phyloP scores from a whole-genome alignment of 495 filamentous ascomycete genomes.

The Cercophora samala region DNA sequence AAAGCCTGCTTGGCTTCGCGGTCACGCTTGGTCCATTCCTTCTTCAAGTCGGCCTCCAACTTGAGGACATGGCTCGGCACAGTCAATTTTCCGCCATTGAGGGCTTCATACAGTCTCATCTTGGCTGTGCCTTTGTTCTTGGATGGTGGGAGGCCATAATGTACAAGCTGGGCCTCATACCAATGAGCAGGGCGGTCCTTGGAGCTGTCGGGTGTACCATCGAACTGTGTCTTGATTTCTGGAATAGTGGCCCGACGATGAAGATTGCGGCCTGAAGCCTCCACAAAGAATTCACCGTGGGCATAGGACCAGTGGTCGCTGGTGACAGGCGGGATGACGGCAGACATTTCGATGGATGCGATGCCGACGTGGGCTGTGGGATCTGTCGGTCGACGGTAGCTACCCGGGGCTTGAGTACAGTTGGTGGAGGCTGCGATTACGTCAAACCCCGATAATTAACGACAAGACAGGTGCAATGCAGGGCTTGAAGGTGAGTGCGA shows the following conservation, averaged over 20 bases:
- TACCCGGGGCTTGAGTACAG: background rate
- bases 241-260: conserved; percentile 49
- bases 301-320: conserved; percentile 22
- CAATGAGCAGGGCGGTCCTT: conserved; percentile 53
- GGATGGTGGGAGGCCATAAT: conserved; percentile 54
- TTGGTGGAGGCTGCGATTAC: background rate
- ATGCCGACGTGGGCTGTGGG: background rate
- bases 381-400: no score
- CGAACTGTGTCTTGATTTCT: conserved; percentile 48
- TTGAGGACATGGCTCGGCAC: conserved; percentile 43
- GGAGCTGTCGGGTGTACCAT: conserved; percentile 23
- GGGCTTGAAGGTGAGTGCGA: background rate
- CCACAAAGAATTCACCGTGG: conserved; percentile 44
- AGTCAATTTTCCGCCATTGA: conserved; percentile 42
- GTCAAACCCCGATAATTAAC: background rate
- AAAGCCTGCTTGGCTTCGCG: conserved; percentile 44
- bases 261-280: conserved; percentile 45
- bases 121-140: conserved; percentile 55
- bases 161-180: conserved; percentile 57
- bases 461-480: background rate
- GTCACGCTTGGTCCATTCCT: conserved; percentile 48
- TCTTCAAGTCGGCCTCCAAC: conserved; percentile 53
- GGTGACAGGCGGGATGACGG: conserved; percentile 5
- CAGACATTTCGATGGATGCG: conserved; percentile 7
- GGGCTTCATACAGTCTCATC: conserved; percentile 52